Evolutionary conservation across 176 grass and related monocot species (phyloP).

Genomic region (Eleusine coracana): DNA sequence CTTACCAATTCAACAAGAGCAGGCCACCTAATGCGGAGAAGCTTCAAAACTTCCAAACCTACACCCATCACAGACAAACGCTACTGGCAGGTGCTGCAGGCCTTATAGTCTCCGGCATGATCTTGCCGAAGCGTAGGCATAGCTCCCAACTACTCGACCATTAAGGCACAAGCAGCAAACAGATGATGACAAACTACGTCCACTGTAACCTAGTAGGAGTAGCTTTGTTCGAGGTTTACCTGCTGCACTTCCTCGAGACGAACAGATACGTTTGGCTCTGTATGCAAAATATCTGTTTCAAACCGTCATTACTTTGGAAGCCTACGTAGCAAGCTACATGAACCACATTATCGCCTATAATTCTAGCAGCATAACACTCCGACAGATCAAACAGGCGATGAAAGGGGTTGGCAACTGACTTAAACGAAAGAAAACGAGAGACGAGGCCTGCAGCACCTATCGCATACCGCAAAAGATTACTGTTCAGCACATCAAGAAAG

Average conservation of each 20-base stretch:
- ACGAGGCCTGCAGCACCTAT: no score
- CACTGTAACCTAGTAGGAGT: background rate
- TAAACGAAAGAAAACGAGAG: no score
- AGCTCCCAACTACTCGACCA: background rate
- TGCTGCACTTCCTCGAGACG: background rate
- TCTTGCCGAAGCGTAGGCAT: background rate
- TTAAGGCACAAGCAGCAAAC: background rate
- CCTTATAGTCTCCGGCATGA: background rate
- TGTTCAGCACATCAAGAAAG: background rate
- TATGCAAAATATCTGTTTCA: background rate
- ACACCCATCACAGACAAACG: background rate
- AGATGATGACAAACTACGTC: background rate
- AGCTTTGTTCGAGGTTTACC: background rate
- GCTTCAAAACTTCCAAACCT: constrained; percentile 1
- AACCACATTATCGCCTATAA: background rate
- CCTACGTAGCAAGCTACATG: no score
- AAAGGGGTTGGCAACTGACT: no score
- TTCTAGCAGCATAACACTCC: background rate
- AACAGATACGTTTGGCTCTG: background rate
- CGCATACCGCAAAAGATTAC: background rate
- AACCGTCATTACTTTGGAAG: background rate
- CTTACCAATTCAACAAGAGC: background rate
- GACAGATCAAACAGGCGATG: background rate
- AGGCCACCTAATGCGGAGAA: constrained; percentile 12
- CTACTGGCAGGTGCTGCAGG: background rate